These are phyloP conservation scores for Coemansia sp. DNA, from an alignment of 192 early-diverging fungal species.

Conservation along the genomic window DNA sequence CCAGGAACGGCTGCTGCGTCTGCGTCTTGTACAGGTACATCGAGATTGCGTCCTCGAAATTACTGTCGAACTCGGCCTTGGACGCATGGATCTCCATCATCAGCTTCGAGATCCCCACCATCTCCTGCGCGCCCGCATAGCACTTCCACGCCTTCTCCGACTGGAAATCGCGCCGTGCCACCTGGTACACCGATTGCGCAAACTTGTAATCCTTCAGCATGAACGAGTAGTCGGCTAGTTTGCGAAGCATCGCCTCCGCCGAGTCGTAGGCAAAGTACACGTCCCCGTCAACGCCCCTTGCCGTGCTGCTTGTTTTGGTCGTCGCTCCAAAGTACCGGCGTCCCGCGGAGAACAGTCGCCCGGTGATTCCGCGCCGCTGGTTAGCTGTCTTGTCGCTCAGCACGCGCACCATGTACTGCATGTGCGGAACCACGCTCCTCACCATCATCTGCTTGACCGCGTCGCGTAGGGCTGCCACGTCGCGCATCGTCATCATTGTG, in stretches of 20 bases:
- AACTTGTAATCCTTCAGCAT: conserved; percentile 94
- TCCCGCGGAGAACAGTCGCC: conserved; percentile 81
- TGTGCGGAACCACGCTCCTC: conserved; percentile 79
- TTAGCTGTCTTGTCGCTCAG: conserved; percentile 93
- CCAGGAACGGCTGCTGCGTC: conserved; percentile 61
- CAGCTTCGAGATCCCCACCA: conserved; percentile 83
- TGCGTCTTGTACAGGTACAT: conserved; percentile 64
- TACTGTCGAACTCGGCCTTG: conserved; percentile 51
- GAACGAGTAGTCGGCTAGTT: conserved; percentile 94
- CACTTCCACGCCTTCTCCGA: conserved; percentile 77
- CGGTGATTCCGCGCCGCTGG: conserved; percentile 83
- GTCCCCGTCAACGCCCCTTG: conserved; percentile 30
- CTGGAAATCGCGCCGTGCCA: conserved; percentile 81
- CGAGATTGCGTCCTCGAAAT: conserved; percentile 74
- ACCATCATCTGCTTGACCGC: conserved; percentile 64
- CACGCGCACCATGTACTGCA: conserved; percentile 83
- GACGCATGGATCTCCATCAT: conserved; percentile 66
- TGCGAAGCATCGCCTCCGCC: conserved; percentile 90
- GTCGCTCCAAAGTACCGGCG: conserved; percentile 80
- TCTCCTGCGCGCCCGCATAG: conserved; percentile 82
- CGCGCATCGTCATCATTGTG: conserved; percentile 47
- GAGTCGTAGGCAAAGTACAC: conserved; percentile 65
- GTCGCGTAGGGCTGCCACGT: conserved; percentile 48
- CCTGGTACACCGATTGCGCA: conserved; percentile 88
- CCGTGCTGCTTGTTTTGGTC: conserved; percentile 19